Conservation (phyloP, 169 alveolate species). For the Plasmodium coatneyi region DNA sequence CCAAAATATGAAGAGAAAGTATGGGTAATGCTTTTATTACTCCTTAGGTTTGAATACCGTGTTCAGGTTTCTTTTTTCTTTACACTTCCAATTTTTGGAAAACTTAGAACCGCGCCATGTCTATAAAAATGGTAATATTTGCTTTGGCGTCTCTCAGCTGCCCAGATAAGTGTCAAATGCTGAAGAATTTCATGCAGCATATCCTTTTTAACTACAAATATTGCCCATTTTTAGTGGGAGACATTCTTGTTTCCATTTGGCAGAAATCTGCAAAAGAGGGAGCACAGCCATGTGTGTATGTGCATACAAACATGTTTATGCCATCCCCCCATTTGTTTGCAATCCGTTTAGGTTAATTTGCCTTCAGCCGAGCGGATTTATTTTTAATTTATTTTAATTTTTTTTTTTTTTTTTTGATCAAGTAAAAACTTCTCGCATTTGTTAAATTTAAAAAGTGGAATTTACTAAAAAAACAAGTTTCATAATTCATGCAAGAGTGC, state of each 20-base stretch:
- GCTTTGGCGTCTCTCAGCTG: neutral
- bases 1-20: neutral
- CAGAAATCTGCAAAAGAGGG: neutral
- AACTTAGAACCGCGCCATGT: neutral
- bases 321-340: neutral
- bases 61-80: neutral
- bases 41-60: neutral
- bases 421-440: neutral
- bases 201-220: neutral
- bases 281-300: neutral
- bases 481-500: neutral
- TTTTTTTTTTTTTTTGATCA: neutral
- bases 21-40: neutral
- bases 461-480: neutral
- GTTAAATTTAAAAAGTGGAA: neutral
- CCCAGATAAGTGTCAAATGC: neutral
- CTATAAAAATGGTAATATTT: neutral
- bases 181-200: neutral
- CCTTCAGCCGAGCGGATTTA: neutral
- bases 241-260: neutral
- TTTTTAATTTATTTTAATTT: neutral
- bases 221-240: neutral
- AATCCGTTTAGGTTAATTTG: neutral
- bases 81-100: neutral
- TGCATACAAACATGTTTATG: neutral